phyloP scores from a whole-genome alignment of 805 yeast genomes.

The Suhomyces faveliae region DNA sequence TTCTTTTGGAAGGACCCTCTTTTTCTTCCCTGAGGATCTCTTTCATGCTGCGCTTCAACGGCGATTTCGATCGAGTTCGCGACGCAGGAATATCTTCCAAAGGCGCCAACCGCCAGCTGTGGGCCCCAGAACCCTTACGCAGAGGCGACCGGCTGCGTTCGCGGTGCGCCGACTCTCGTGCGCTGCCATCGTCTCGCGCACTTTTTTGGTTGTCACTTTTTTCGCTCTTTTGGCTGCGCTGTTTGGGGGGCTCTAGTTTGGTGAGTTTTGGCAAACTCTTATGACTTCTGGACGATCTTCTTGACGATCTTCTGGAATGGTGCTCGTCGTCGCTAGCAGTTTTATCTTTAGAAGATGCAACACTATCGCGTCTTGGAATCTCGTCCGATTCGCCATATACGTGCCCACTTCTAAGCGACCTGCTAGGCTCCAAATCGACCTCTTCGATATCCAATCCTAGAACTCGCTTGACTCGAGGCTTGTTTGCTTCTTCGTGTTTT shows the following conservation, averaged over 20 bases:
- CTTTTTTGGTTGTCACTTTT: background rate
- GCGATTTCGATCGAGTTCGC: constrained; percentile 37
- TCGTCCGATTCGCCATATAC: constrained; percentile 13
- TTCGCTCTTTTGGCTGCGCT: background rate
- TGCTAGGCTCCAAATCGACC: constrained; percentile 20
- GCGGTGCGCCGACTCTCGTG: background rate
- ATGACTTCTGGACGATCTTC: background rate
- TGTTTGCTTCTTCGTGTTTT: background rate
- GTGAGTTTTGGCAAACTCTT: background rate
- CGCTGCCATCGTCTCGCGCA: background rate
- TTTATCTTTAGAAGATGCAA: background rate
- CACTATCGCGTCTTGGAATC: background rate
- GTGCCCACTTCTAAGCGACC: constrained; percentile 27
- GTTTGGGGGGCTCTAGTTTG: constrained; percentile 6
- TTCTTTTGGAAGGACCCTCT: background rate
- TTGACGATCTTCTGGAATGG: background rate
- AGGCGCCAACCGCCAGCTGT: constrained; percentile 7
- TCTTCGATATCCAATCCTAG: constrained; percentile 25
- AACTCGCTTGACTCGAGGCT: constrained; percentile 9
- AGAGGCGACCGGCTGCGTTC: constrained; percentile 3
- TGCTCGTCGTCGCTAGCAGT: background rate
- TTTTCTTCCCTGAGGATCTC: constrained; percentile 16
- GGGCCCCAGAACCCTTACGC: constrained; percentile 7
- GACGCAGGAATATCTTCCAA: constrained; percentile 26
- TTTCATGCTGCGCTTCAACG: constrained; percentile 25